These are phyloP conservation scores for Henningerozyma blattae DNA, from an alignment of 805 yeast genomes.

Conservation along the genomic window DNA sequence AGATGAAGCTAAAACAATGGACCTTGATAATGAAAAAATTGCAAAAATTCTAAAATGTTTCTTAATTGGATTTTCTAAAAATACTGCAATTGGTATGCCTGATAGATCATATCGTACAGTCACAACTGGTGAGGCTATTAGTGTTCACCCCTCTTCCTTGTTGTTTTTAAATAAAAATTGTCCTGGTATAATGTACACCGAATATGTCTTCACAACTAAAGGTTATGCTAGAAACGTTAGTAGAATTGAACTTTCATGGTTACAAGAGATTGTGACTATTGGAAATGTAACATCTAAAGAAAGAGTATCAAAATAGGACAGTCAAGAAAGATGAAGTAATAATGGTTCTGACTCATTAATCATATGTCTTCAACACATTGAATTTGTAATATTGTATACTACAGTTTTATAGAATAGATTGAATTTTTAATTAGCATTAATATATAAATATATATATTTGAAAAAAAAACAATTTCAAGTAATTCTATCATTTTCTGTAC, in stretches of 20 bases:
- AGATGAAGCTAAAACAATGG: conserved; percentile 3
- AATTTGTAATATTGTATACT: no score
- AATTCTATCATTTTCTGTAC: no score
- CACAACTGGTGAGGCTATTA: conserved; percentile 68
- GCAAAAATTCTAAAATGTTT: conserved; percentile 62
- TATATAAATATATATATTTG: no score
- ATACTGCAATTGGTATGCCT: conserved; percentile 90
- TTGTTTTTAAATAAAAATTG: conserved; percentile 61
- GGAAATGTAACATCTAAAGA: conserved; percentile 10
- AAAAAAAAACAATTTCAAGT: no score
- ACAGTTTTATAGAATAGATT: no score
- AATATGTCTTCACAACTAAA: conserved; percentile 84
- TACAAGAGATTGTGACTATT: conserved; percentile 53
- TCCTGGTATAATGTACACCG: conserved; percentile 89
- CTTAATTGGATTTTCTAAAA: conserved; percentile 69
- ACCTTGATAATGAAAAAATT: conserved; percentile 13
- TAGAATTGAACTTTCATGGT: conserved; percentile 70
- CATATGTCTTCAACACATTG: no score
- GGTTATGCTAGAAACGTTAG: conserved; percentile 90
- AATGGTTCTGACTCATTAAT: no score
- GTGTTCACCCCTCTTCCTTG: conserved; percentile 84
- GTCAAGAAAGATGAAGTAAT: no score
- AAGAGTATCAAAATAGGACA: conserved; percentile 2
- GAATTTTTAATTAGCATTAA: no score
- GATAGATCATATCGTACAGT: conserved; percentile 87